Evolutionary conservation across 1,139 yeast genomes (phyloP).

Genomic region (Scheffersomyces parashehatae): DNA sequence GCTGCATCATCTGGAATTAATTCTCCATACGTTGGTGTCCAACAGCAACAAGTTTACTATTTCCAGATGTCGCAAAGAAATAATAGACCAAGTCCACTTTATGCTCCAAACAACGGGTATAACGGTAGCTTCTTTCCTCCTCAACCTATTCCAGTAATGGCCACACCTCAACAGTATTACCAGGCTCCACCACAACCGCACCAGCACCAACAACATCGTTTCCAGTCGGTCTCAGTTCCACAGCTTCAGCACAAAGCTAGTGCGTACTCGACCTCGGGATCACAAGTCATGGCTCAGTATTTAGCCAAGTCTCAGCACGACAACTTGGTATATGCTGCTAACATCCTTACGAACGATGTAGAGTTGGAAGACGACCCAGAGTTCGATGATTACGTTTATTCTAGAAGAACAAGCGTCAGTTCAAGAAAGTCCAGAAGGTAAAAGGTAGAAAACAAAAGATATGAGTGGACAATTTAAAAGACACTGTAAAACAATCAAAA

Average conservation of each 20-base stretch:
- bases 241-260: conserved; percentile 1
- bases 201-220: neutral
- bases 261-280: conserved; percentile 52
- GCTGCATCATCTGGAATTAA: conserved; percentile 6
- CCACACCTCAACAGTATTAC: conserved; percentile 9
- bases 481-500: neutral
- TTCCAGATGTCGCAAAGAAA: neutral
- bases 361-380: conserved; percentile 10
- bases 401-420: neutral
- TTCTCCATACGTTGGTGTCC: conserved; percentile 17
- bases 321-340: conserved; percentile 56
- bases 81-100: neutral
- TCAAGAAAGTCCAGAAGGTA: conserved; percentile 1
- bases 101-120: neutral
- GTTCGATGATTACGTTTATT: neutral
- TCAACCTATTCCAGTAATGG: conserved; percentile 3
- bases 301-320: conserved; percentile 70
- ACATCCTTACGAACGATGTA: conserved; percentile 33
- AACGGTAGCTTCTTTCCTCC: conserved; percentile 7
- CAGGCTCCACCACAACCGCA: conserved; percentile 5
- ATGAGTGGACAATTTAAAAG: neutral
- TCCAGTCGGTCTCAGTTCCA: conserved; percentile 1
- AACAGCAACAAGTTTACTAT: conserved; percentile 16
- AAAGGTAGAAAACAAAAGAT: conserved; percentile 1
- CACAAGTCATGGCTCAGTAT: conserved; percentile 77